A percentile compares a stretch with the other conserved stretches of the same genome.
phyloP scores from a whole-genome alignment of 495 filamentous ascomycete genomes.

The Talaromyces thailandensis region DNA sequence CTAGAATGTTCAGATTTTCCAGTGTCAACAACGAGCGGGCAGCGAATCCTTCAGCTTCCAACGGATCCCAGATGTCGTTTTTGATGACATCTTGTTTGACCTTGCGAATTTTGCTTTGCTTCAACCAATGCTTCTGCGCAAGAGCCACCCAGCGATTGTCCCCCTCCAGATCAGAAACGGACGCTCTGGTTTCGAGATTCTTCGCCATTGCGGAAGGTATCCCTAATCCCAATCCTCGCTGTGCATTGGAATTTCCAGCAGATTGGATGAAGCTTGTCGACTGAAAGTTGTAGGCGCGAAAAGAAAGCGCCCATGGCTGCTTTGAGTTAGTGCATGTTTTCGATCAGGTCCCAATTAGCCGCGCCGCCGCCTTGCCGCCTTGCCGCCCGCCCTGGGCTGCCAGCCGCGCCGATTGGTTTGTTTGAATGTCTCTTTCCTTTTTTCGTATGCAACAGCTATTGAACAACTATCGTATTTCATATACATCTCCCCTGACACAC shows the following conservation, averaged over 20 bases:
- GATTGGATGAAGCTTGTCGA: background rate
- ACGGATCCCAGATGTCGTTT: constrained; percentile 79
- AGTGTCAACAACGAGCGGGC: constrained; percentile 69
- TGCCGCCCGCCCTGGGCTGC: background rate
- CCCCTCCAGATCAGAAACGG: constrained; percentile 61
- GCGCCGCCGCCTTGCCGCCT: background rate
- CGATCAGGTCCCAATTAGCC: background rate
- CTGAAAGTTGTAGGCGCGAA: background rate
- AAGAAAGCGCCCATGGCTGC: background rate
- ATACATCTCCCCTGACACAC: background rate
- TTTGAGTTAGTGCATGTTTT: constrained; percentile 5
- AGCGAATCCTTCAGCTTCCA: constrained; percentile 75
- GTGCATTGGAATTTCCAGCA: background rate
- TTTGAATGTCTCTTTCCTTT: background rate
- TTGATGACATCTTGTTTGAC: constrained; percentile 82
- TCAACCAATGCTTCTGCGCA: constrained; percentile 79
- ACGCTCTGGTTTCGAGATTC: constrained; percentile 43
- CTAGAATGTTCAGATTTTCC: constrained; percentile 84
- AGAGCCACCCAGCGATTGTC: constrained; percentile 75
- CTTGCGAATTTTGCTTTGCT: constrained; percentile 54
- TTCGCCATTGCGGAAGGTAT: constrained; percentile 35
- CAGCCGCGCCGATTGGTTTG: constrained; percentile 4
- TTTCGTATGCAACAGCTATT: background rate
- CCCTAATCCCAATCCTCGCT: constrained; percentile 24
- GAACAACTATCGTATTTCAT: background rate